phyloP scores from a whole-genome alignment of 169 alveolate species.

The Plasmodium vivax region DNA sequence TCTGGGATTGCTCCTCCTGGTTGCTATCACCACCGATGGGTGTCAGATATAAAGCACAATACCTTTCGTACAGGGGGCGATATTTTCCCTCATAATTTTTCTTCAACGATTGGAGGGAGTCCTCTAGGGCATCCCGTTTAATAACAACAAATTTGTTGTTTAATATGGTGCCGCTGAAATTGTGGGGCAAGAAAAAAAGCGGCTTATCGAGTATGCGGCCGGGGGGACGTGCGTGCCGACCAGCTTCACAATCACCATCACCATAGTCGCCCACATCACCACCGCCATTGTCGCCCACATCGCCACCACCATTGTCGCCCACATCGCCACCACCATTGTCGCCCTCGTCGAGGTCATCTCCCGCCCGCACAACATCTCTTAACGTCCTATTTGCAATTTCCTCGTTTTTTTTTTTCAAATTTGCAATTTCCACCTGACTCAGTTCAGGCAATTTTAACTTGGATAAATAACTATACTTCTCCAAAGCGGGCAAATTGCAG shows the following conservation, averaged over 20 bases:
- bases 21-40: not conserved
- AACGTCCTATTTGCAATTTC: conserved; percentile 12
- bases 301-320: no score
- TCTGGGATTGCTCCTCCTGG: not conserved
- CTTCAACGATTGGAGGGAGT: conserved; percentile 12
- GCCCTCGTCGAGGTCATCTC: not conserved
- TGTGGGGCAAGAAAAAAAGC: conserved; percentile 50
- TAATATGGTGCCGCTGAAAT: conserved; percentile 56
- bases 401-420: conserved; percentile 60
- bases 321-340: not conserved
- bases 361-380: conserved; percentile 48
- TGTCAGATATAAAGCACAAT: conserved; percentile 23
- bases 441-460: conserved; percentile 73
- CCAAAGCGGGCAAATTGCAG: conserved; percentile 67
- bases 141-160: conserved; percentile 40
- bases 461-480: conserved; percentile 74
- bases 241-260: no score
- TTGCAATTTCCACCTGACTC: conserved; percentile 57
- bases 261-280: not conserved
- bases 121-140: conserved; percentile 18
- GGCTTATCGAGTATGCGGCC: conserved; percentile 25
- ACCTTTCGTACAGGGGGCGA: conserved; percentile 6
- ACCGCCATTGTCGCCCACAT: not conserved
- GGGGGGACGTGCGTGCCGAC: not conserved
- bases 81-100: conserved; percentile 18